Base-by-base conservation (phyloP, 208 protist species). In the Leishmania tropica region DNA sequence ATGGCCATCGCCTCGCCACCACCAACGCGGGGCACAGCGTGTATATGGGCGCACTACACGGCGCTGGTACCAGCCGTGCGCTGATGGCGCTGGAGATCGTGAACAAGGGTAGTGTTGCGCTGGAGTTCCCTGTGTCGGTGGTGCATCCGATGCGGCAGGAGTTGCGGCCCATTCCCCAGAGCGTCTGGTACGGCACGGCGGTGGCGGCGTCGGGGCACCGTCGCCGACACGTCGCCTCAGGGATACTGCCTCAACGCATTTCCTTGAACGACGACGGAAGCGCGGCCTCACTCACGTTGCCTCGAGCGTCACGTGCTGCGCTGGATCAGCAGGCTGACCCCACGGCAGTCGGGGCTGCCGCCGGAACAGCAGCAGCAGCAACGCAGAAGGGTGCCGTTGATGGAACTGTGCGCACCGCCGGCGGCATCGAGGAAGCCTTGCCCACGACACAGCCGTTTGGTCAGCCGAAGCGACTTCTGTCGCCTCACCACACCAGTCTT, bases 61-160 rank as follows among this genome's bases (percentile, higher is more conserved):
- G 95, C n/a, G 83, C 89, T 19, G 83, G 87, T 56, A 86, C 92
- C 6, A 81, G 82, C 15, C 87, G 87, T 42, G 81, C 89, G 15
- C 89, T 91, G 83, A 89, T 96, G 35, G 89, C 92, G 35, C 75
- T 96, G 11, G 91, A 96, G 75, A 95, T 98, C 67, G 85, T 90
- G 21, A 98, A 98, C 83, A 86, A 88, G 56, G 83, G 89, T 35
- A 88, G 58, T 62, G 89, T 94, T 56, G 87, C 93, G 21, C 85
- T 98, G 47, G 93, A 98, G 88, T 98, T 98, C 75, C 91, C 93
- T 21, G 83, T 96, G 21, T 92, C 92, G n/a, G 94, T 97, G 28
- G 88, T 96, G 62, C 90, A 92, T 70, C 93, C 94, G 35, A 92
- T 97, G 78, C 92, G 90, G 24, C 86, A 94, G 68, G 92, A 97